These are phyloP conservation scores for Balansia obtecta DNA, from an alignment of 2,329 filamentous ascomycete genomes.

Conservation along the genomic window DNA sequence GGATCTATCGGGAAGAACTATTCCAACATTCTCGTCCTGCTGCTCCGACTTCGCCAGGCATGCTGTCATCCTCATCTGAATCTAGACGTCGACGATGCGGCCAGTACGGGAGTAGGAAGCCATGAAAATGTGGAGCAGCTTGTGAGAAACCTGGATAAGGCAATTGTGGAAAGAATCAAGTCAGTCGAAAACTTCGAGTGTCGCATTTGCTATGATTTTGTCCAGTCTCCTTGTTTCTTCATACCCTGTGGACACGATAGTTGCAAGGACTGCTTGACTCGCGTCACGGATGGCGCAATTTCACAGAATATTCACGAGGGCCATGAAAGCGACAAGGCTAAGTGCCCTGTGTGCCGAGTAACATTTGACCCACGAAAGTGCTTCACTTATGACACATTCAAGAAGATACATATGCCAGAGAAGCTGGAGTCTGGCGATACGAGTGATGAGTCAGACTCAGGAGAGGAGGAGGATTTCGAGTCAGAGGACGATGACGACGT, in stretches of 20 bases:
- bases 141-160: constrained; percentile 44
- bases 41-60: constrained; percentile 72
- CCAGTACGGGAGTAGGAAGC: constrained; percentile 19
- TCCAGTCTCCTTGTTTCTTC: constrained; percentile 64
- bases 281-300: constrained; percentile 49
- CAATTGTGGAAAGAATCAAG: constrained; percentile 57
- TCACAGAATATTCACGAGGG: constrained; percentile 44
- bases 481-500: constrained; percentile 12
- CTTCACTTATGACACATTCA: constrained; percentile 64
- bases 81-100: constrained; percentile 22
- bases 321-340: constrained; percentile 42
- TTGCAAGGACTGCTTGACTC: constrained; percentile 65
- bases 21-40: constrained; percentile 65
- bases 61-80: constrained; percentile 26
- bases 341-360: constrained; percentile 67
- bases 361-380: constrained; percentile 53
- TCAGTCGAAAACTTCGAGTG: constrained; percentile 55
- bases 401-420: constrained; percentile 53
- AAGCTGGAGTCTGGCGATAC: constrained; percentile 24
- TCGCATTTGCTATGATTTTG: constrained; percentile 68
- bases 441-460: constrained; percentile 18
- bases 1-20: constrained; percentile 59
- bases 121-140: constrained; percentile 42
- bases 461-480: constrained; percentile 4
- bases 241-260: constrained; percentile 73